A percentile compares a stretch with the other conserved stretches of the same genome.
Conservation (phyloP, 1,139 yeast genomes). For the Starmera stellimalicola region DNA sequence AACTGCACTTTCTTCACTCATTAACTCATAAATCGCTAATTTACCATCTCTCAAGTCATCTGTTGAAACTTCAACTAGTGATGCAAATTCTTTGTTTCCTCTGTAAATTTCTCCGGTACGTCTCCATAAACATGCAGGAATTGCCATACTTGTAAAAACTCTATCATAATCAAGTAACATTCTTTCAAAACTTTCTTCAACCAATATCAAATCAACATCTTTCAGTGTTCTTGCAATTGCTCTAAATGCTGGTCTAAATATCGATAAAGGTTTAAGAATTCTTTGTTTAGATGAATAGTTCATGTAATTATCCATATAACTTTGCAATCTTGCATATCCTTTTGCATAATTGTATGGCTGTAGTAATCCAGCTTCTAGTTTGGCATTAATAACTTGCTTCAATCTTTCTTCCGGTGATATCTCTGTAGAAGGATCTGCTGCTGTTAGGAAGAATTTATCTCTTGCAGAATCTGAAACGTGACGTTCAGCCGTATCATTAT, state of each 20-base stretch:
- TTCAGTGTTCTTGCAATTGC: constrained; percentile 87
- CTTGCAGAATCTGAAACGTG: constrained; percentile 70
- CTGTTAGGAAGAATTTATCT: constrained; percentile 89
- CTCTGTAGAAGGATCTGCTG: constrained; percentile 95
- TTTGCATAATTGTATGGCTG: constrained; percentile 93
- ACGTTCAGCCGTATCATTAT: constrained; percentile 28
- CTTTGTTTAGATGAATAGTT: constrained; percentile 75
- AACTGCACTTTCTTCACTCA: constrained; percentile 97
- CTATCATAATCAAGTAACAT: constrained; percentile 91
- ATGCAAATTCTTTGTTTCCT: constrained; percentile 95
- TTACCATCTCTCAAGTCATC: constrained; percentile 92
- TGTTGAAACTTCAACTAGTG: constrained; percentile 83
- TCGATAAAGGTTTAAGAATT: constrained; percentile 77
- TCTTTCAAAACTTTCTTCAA: constrained; percentile 90
- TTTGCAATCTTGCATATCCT: constrained; percentile 85
- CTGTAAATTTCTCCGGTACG: constrained; percentile 95
- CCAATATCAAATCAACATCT: constrained; percentile 85
- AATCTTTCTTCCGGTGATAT: constrained; percentile 90
- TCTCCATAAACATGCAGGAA: constrained; percentile 96
- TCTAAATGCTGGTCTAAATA: constrained; percentile 87
- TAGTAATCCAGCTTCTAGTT: constrained; percentile 84
- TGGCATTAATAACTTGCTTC: constrained; percentile 93
- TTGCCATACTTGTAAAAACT: constrained; percentile 94
- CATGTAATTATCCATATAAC: constrained; percentile 93
- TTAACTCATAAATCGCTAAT: constrained; percentile 83